A percentile compares a stretch with the other conserved stretches of the same genome.
Evolutionary conservation across 306 rosid species (phyloP).

Genomic region (Vachellia collinsii): DNA sequence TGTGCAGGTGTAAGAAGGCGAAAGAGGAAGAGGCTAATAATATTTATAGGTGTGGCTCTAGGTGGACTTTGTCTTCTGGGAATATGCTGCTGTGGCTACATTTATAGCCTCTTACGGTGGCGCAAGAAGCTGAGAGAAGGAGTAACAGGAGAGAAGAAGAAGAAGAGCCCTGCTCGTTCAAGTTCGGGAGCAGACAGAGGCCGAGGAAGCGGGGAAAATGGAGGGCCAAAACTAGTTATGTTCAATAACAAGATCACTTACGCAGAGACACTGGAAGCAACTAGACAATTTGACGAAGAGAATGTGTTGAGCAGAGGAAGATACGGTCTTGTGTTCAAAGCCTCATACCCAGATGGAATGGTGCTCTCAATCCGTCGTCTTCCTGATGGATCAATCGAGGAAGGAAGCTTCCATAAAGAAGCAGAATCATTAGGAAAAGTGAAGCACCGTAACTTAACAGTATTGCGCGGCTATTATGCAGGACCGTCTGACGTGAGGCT

Average conservation of each 20-base stretch:
- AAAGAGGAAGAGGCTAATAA: slow-evolving; percentile 60
- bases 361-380: slow-evolving; percentile 81
- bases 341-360: slow-evolving; percentile 73
- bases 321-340: slow-evolving; percentile 76
- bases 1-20: slow-evolving; percentile 56
- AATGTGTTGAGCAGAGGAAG: slow-evolving; percentile 79
- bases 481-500: slow-evolving; percentile 77
- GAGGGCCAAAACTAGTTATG: slow-evolving; percentile 82
- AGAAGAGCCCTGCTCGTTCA: slow-evolving; percentile 62
- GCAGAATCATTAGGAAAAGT: slow-evolving; percentile 77
- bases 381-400: slow-evolving; percentile 52
- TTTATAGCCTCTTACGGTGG: slow-evolving; percentile 81
- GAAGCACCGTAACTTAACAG: slow-evolving; percentile 74
- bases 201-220: slow-evolving; percentile 74
- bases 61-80: slow-evolving; percentile 63
- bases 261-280: slow-evolving; percentile 82
- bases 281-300: slow-evolving; percentile 86
- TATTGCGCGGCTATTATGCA: slow-evolving; percentile 78
- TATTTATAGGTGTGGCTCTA: slow-evolving; percentile 53
- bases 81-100: slow-evolving; percentile 69
- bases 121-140: slow-evolving; percentile 71
- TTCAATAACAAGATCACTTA: slow-evolving; percentile 72
- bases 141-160: slow-evolving; percentile 73
- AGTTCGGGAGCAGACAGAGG: slow-evolving; percentile 63
- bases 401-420: slow-evolving; percentile 62